phyloP scores from a whole-genome alignment of 805 yeast genomes.

The Yamadazyma takamatsuzukensis region DNA sequence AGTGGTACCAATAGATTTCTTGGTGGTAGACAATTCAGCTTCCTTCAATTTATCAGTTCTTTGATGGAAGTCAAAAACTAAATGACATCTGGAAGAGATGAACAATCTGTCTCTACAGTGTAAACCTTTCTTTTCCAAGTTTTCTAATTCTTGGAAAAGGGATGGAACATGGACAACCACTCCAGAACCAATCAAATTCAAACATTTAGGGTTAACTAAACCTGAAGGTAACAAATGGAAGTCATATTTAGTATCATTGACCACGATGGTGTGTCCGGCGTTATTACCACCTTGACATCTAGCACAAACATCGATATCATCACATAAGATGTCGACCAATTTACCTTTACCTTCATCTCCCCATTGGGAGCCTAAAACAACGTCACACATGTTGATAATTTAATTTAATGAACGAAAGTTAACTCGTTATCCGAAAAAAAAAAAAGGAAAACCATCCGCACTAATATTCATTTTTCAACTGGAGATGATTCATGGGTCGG shows the following conservation, averaged over 20 bases:
- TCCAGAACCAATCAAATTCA: slow-evolving; percentile 90
- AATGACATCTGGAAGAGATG: slow-evolving; percentile 89
- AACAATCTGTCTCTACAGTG: slow-evolving; percentile 73
- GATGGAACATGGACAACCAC: slow-evolving; percentile 96
- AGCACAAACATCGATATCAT: slow-evolving; percentile 93
- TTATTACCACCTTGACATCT: slow-evolving; percentile 99
- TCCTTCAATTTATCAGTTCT: slow-evolving; percentile 94
- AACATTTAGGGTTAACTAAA: slow-evolving; percentile 89
- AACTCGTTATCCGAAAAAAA: too few species aligned
- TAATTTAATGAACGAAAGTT: too few species aligned
- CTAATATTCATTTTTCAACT: too few species aligned
- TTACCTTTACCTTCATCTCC: slow-evolving; percentile 99
- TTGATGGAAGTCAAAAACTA: slow-evolving; percentile 98
- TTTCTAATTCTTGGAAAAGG: slow-evolving; percentile 80
- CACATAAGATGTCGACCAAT: slow-evolving; percentile 91
- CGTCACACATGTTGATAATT: slow-evolving; percentile 83
- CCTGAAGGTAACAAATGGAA: slow-evolving; percentile 99
- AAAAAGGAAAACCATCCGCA: too few species aligned
- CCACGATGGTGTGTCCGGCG: slow-evolving; percentile 99
- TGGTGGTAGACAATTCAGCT: slow-evolving; percentile 75
- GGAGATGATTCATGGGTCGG: too few species aligned
- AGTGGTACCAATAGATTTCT: slow-evolving; percentile 92
- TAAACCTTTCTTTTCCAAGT: slow-evolving; percentile 79
- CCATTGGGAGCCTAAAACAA: slow-evolving; percentile 98
- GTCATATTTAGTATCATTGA: slow-evolving; percentile 81